A percentile compares a stretch with the other conserved stretches of the same genome.
phyloP scores from a whole-genome alignment of 441 rosid genomes.

The Corymbia calophylla region DNA sequence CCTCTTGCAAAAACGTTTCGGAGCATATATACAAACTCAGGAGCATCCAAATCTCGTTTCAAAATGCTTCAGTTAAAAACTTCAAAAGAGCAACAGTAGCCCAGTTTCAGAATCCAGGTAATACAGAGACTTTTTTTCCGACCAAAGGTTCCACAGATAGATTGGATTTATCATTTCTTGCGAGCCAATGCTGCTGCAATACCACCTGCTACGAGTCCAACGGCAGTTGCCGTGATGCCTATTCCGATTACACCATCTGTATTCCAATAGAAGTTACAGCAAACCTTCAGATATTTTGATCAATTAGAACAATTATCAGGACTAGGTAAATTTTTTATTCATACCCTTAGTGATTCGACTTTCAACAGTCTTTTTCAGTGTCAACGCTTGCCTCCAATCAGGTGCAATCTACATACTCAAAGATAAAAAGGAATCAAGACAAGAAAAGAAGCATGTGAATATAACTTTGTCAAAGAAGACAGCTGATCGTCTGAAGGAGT shows the following conservation, averaged over 20 bases:
- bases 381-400: conserved; percentile 90
- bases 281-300: background rate
- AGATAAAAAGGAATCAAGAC: background rate
- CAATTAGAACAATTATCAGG: background rate
- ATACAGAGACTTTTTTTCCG: background rate
- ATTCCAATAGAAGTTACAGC: conserved; percentile 2
- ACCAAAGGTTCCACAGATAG: background rate
- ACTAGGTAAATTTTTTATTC: background rate
- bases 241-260: conserved; percentile 99
- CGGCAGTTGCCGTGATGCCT: conserved; percentile 82
- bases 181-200: conserved; percentile 82
- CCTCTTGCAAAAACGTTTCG: background rate
- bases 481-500: background rate
- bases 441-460: background rate
- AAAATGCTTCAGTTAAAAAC: background rate
- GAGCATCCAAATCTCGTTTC: background rate
- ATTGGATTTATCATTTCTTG: conserved; percentile 43
- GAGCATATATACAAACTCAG: background rate
- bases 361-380: conserved; percentile 70
- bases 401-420: conserved; percentile 56
- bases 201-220: conserved; percentile 87
- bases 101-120: background rate
- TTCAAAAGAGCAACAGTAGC: background rate
- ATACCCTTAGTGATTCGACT: conserved; percentile 76
- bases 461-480: background rate